Evolutionary conservation across 257 asterid genomes (phyloP), one percentile per base, ranked within the genome.

Genomic region (Catharanthus roseus): DNA sequence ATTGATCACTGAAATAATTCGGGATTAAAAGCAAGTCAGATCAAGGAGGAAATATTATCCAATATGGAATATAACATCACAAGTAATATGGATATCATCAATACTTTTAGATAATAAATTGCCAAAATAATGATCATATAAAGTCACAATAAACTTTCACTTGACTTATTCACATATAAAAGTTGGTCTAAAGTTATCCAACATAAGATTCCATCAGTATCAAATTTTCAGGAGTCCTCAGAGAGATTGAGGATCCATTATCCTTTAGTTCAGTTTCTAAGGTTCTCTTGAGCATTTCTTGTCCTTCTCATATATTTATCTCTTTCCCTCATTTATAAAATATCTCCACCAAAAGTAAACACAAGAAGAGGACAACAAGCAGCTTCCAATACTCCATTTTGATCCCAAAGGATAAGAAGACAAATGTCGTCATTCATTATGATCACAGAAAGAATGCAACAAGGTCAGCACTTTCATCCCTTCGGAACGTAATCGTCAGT

Each of bases 1-100:
- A 61, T 6, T 56, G 44, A 69, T 65, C 50, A 41, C 58, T 36
- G 68, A 65, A 58, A 75, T 36, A 73, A 53, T 26, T 47, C 51
- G 69, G 55, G 50, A 60, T 77, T 69, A 72, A 64, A 55, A 47
- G 36, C 74, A 75, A 66, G 73, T 75, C 58, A 72, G 71, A 69
- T 81, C 77, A 2, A 65, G 34, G n/a, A 38, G 70, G 34, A 38
- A 33, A 54, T 24, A 54, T 54, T 24, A 3, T 23, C 61, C 61
- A 56, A 42, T 56, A 56, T 26, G 7, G 13, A 13, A 28, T 10
- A 36, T 36, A 56, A 26, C 21, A 56, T 26, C 63, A 56, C 9
- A 28, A 56, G 11, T 12, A 2, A 28, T 29, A 56, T 26, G 21
- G 36, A 26, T 24, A 56, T 11, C 63, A 24, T 55, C 9, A 24